Evolutionary conservation across 164 flowering plant species (phyloP).

Genomic region (Chimonanthus praecox): DNA sequence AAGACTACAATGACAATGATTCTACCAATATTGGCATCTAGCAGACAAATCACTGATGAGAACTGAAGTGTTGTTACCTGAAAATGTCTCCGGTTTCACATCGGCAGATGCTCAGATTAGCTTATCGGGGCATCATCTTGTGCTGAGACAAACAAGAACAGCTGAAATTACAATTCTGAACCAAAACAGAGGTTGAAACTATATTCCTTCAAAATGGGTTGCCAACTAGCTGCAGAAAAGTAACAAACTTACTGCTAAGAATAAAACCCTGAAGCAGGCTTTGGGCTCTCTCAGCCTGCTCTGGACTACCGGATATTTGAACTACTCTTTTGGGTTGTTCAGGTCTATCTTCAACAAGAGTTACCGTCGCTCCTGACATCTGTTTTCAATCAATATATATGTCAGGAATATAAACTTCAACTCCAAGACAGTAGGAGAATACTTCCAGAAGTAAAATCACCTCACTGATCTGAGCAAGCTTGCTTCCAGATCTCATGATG

Average conservation of each 20-base stretch:
- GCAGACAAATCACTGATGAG: not conserved
- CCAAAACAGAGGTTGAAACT: not conserved
- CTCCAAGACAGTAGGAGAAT: not conserved
- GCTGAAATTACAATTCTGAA: slow-evolving; percentile 2
- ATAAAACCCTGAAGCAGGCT: slow-evolving; percentile 96
- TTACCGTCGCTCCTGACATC: slow-evolving; percentile 89
- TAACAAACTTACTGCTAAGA: slow-evolving; percentile 72
- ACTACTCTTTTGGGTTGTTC: slow-evolving; percentile 61
- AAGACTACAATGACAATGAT: not conserved
- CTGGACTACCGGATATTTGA: slow-evolving; percentile 90
- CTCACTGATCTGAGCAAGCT: slow-evolving; percentile 91
- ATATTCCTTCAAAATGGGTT: not conserved
- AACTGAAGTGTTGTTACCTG: not conserved
- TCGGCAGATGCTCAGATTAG: slow-evolving; percentile 1
- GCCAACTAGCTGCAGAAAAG: not conserved
- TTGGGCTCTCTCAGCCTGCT: slow-evolving; percentile 97
- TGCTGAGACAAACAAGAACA: slow-evolving; percentile 26
- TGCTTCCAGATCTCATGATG: slow-evolving; percentile 63
- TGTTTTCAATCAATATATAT: slow-evolving; percentile 17
- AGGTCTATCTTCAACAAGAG: slow-evolving; percentile 60
- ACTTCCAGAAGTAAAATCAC: slow-evolving; percentile 25
- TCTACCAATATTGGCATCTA: not conserved
- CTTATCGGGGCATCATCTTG: slow-evolving; percentile 45
- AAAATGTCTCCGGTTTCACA: not conserved
- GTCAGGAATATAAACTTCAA: not conserved